A percentile compares a stretch with the other conserved stretches of the same genome.
These are phyloP conservation scores for Eucalyptus erythrocorys DNA, from an alignment of 345 rosid genomes.

Conservation along the genomic window DNA sequence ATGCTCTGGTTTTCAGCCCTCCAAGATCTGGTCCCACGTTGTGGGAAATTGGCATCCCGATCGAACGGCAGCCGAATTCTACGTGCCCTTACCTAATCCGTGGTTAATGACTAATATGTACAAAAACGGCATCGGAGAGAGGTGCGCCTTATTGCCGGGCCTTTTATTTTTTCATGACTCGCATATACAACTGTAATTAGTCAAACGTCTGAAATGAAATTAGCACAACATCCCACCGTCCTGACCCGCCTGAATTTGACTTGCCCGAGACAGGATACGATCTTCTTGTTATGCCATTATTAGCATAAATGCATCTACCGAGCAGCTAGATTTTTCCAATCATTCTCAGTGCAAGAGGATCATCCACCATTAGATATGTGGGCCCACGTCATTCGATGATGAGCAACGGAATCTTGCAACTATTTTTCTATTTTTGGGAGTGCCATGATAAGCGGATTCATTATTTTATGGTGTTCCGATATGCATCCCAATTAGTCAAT, in stretches of 20 bases:
- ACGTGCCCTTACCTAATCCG: conserved; percentile 19
- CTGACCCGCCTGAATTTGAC: too few species aligned
- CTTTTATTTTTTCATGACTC: background rate
- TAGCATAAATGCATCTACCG: background rate
- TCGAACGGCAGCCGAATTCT: conserved; percentile 22
- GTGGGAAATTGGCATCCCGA: conserved; percentile 40
- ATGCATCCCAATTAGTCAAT: background rate
- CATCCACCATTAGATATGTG: background rate
- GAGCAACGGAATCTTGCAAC: background rate
- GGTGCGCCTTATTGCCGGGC: background rate
- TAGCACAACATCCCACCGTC: background rate
- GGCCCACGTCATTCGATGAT: background rate
- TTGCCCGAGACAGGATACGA: background rate
- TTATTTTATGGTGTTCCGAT: background rate
- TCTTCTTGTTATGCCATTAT: background rate
- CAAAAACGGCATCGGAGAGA: background rate
- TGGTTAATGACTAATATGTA: conserved; percentile 1
- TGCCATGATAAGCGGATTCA: background rate
- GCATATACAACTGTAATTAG: background rate
- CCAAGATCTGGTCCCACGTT: conserved; percentile 32
- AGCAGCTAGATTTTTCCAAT: background rate
- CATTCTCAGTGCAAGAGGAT: background rate
- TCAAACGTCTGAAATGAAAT: background rate
- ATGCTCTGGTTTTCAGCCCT: conserved; percentile 10
- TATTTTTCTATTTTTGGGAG: background rate